Evolutionary conservation across 2,329 filamentous ascomycete genomes (phyloP).

Genomic region (Cladophialophora exuberans): DNA sequence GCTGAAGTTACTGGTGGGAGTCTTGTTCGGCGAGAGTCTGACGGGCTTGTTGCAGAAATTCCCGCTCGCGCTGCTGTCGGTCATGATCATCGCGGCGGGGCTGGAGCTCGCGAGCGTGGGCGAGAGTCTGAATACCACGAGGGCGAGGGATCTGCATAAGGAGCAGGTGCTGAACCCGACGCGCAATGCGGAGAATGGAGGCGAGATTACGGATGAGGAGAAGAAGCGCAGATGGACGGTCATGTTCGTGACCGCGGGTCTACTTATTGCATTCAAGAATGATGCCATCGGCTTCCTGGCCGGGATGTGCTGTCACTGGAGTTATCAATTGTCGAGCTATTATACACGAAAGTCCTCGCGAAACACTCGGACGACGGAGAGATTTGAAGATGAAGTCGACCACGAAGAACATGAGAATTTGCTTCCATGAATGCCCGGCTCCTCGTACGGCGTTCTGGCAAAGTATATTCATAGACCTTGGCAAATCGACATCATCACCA

Average conservation of each 20-base stretch:
- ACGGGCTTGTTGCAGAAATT: constrained; percentile 71
- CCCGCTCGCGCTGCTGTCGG: constrained; percentile 74
- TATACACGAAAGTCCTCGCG: background rate
- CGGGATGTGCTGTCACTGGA: constrained; percentile 77
- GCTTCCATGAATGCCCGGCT: constrained; percentile 10
- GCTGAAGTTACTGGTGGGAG: constrained; percentile 73
- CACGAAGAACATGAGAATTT: constrained; percentile 21
- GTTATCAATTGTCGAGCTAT: constrained; percentile 54
- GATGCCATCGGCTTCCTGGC: constrained; percentile 85
- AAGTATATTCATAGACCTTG: background rate
- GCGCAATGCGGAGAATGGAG: no score
- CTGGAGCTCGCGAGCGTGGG: constrained; percentile 86
- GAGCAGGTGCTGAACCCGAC: constrained; percentile 30
- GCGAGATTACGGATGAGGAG: constrained; percentile 49
- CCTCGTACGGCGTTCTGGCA: no score
- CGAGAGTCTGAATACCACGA: constrained; percentile 77
- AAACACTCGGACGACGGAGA: background rate
- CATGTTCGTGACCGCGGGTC: constrained; percentile 85
- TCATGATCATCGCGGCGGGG: constrained; percentile 89
- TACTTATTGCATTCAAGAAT: constrained; percentile 83
- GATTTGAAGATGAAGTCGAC: no score
- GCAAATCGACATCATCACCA: constrained; percentile 20
- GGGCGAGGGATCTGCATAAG: constrained; percentile 61
- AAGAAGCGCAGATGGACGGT: constrained; percentile 78
- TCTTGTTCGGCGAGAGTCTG: constrained; percentile 75